A percentile compares a stretch with the other conserved stretches of the same genome.
phyloP scores from a whole-genome alignment of 352 stramenopile genomes.

The Pythium utonaiense region DNA sequence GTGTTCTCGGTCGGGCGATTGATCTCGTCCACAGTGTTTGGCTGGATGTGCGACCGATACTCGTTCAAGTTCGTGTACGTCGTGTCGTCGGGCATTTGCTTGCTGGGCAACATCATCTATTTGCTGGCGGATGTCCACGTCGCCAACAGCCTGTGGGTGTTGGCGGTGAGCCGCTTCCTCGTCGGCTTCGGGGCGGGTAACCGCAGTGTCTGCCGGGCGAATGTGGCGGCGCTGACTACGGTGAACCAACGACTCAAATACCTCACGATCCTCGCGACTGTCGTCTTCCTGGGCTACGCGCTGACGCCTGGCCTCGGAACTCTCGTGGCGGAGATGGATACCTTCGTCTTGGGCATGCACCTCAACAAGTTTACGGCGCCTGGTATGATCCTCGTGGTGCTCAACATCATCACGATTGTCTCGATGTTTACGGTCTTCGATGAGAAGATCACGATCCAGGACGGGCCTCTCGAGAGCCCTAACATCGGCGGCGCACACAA shows the following conservation, averaged over 20 bases:
- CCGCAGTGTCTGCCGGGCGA: conserved; percentile 69
- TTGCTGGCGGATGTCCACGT: conserved; percentile 62
- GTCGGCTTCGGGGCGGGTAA: conserved; percentile 79
- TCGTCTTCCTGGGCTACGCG: conserved; percentile 76
- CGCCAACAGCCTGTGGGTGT: conserved; percentile 41
- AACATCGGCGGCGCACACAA: conserved; percentile 34
- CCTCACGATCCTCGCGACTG: conserved; percentile 64
- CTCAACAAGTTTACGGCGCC: conserved; percentile 77
- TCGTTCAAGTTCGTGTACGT: conserved; percentile 80
- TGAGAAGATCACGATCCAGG: conserved; percentile 43
- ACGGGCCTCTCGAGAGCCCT: conserved; percentile 55
- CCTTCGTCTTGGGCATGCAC: conserved; percentile 54
- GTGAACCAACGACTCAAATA: conserved; percentile 74
- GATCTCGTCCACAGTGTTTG: conserved; percentile 78
- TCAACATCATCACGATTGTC: conserved; percentile 67
- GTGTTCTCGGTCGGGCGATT: conserved; percentile 78
- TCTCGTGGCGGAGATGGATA: conserved; percentile 59
- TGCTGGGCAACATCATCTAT: conserved; percentile 77
- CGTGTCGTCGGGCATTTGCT: conserved; percentile 67
- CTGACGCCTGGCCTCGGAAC: conserved; percentile 66
- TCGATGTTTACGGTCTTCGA: conserved; percentile 63
- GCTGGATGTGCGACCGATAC: conserved; percentile 83
- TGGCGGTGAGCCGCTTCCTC: conserved; percentile 64
- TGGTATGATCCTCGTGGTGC: conserved; percentile 50
- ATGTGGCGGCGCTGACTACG: conserved; percentile 66